Percentiles rank a stretch among this genome's conserved stretches.
These are phyloP conservation scores for Zasmidium angulare DNA, from an alignment of 2,329 filamentous ascomycete genomes.

Conservation along the genomic window DNA sequence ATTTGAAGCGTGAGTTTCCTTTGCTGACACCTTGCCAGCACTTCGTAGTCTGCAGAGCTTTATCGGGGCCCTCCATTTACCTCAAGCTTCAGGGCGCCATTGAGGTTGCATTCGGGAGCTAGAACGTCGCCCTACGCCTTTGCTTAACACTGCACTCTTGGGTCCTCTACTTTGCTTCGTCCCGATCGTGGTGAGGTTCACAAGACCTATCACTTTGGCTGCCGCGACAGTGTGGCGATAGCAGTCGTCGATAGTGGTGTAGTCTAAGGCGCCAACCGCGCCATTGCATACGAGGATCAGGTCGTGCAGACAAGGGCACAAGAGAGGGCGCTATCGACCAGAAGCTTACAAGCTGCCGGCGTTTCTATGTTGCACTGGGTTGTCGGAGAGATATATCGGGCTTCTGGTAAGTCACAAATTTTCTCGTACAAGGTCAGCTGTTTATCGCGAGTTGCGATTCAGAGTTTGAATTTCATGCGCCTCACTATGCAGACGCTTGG, in stretches of 20 bases:
- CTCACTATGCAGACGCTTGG: background rate
- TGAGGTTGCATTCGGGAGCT: background rate
- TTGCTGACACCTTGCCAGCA: background rate
- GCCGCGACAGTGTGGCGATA: background rate
- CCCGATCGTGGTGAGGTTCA: background rate
- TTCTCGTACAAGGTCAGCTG: background rate
- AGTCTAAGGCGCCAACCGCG: too few relatives aligned
- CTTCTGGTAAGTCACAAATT: too few relatives aligned
- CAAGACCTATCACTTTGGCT: background rate
- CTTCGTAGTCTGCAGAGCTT: conserved; percentile 1
- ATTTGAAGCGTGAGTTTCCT: conserved; percentile 4
- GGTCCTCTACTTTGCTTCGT: background rate
- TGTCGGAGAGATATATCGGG: too few relatives aligned
- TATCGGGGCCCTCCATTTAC: conserved; percentile 1
- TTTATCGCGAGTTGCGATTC: background rate
- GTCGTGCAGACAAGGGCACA: too few relatives aligned
- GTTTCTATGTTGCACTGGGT: too few relatives aligned
- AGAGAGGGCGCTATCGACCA: too few relatives aligned
- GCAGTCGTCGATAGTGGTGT: background rate
- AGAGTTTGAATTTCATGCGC: background rate
- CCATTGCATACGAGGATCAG: too few relatives aligned
- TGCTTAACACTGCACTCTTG: background rate
- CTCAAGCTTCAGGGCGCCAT: conserved; percentile 1
- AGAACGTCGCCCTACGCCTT: background rate
- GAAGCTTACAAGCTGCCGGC: too few relatives aligned